These are phyloP conservation scores for Fusarium armeniacum DNA, from an alignment of 2,329 filamentous ascomycete species.

Conservation along the genomic window DNA sequence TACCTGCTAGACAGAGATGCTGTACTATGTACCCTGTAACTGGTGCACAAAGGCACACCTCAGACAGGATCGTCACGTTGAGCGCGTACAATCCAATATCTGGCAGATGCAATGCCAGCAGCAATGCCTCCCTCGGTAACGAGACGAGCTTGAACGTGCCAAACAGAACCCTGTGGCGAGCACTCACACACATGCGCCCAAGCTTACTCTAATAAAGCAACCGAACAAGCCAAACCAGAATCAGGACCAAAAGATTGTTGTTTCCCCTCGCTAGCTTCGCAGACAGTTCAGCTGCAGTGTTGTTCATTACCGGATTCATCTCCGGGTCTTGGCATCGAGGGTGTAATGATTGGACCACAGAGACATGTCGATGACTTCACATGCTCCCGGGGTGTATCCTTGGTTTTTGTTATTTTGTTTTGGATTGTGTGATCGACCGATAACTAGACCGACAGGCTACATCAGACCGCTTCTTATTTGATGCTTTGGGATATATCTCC, in stretches of 20 bases:
- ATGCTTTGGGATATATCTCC: constrained; percentile 2
- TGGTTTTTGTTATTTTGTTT: constrained; percentile 26
- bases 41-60: constrained; percentile 10
- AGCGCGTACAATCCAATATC: constrained; percentile 22
- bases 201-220: constrained; percentile 9
- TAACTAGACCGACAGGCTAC: constrained; percentile 9
- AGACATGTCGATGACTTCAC: constrained; percentile 50
- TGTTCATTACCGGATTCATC: constrained; percentile 46
- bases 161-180: constrained; percentile 27
- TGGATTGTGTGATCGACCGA: constrained; percentile 25
- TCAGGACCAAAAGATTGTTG: constrained; percentile 4
- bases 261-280: constrained; percentile 9
- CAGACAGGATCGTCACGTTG: constrained; percentile 23
- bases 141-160: constrained; percentile 15
- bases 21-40: not conserved
- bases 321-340: constrained; percentile 22
- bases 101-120: constrained; percentile 20
- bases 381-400: constrained; percentile 26
- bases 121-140: constrained; percentile 23
- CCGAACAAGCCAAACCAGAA: not conserved
- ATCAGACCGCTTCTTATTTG: constrained; percentile 34
- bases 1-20: constrained; percentile 6
- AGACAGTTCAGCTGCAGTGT: constrained; percentile 31
- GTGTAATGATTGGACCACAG: constrained; percentile 43
- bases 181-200: constrained; percentile 25